A percentile compares a stretch with the other conserved stretches of the same genome.
phyloP scores from a whole-genome alignment of 192 early-diverging fungal genomes.

The Coemansia sp. region DNA sequence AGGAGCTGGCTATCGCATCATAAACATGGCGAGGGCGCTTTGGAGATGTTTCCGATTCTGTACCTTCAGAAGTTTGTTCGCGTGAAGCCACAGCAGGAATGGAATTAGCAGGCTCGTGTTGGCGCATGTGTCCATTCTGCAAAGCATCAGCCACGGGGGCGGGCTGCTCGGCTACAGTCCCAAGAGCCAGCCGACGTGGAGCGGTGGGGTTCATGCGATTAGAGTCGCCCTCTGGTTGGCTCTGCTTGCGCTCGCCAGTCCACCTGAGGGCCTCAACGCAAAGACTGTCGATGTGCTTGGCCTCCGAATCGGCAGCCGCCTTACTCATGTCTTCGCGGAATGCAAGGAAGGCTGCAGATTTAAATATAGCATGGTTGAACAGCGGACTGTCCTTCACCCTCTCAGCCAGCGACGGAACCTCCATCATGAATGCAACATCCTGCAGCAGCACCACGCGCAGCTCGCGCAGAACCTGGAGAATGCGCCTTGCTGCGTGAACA shows the following conservation, averaged over 20 bases:
- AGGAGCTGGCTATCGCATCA: conserved; percentile 10
- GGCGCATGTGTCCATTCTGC: conserved; percentile 23
- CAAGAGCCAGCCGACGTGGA: conserved; percentile 8
- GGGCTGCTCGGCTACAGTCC: not conserved
- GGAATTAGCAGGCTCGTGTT: not conserved
- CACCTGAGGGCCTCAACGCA: conserved; percentile 15
- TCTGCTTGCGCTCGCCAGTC: conserved; percentile 20
- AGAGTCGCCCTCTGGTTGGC: conserved; percentile 12
- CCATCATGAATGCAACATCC: conserved; percentile 43
- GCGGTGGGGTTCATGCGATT: conserved; percentile 34
- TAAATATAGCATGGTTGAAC: conserved; percentile 34
- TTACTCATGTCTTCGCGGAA: conserved; percentile 31
- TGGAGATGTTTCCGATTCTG: not conserved
- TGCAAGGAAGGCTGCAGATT: conserved; percentile 21
- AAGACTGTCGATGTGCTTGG: conserved; percentile 13
- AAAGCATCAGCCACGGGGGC: not conserved
- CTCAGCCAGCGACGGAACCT: conserved; percentile 28
- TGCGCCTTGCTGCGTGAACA: conserved; percentile 30
- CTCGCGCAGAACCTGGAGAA: conserved; percentile 40
- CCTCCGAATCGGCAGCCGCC: conserved; percentile 20
- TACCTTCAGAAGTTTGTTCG: not conserved
- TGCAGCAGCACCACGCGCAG: conserved; percentile 46
- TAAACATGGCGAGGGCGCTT: conserved; percentile 31
- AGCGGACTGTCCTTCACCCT: conserved; percentile 12
- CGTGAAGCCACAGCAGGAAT: not conserved